phyloP scores from a whole-genome alignment of 2,329 filamentous ascomycete genomes.

The Exophiala sp. region DNA sequence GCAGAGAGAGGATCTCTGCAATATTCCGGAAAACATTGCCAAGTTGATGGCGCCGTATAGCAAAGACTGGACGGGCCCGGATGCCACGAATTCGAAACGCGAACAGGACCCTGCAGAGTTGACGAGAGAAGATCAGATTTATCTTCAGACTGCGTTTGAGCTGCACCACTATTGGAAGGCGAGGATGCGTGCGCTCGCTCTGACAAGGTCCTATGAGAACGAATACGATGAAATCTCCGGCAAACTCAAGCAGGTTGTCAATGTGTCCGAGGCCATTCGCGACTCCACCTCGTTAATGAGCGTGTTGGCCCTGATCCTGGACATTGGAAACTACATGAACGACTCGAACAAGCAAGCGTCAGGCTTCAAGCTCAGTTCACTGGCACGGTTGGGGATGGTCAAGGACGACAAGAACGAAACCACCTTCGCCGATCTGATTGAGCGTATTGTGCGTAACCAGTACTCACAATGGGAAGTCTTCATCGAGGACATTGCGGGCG shows the following conservation, averaged over 20 bases:
- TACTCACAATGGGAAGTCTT: constrained; percentile 95
- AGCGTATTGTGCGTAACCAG: constrained; percentile 91
- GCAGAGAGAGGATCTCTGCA: constrained; percentile 86
- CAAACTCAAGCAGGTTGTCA: constrained; percentile 79
- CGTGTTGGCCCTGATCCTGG: constrained; percentile 87
- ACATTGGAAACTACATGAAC: constrained; percentile 99
- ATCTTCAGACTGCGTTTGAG: constrained; percentile 86
- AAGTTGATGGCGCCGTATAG: constrained; percentile 94
- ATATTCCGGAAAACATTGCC: constrained; percentile 79
- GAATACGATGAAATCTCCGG: constrained; percentile 89
- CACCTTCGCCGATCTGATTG: constrained; percentile 89
- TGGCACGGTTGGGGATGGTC: constrained; percentile 89
- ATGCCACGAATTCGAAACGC: constrained; percentile 67
- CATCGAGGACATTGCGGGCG: constrained; percentile 72
- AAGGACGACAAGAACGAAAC: constrained; percentile 99
- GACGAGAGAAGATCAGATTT: constrained; percentile 92
- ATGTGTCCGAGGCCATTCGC: constrained; percentile 79
- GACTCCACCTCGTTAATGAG: constrained; percentile 94
- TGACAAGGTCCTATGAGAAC: constrained; percentile 74
- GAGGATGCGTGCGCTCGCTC: constrained; percentile 80
- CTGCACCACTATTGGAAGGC: constrained; percentile 98
- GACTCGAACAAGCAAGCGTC: constrained; percentile 97
- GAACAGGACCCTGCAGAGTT: constrained; percentile 84
- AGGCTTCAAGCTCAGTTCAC: constrained; percentile 94
- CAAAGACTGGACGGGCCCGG: constrained; percentile 90